Percentiles rank a stretch among this genome's conserved stretches.
These are phyloP conservation scores for Colletotrichum eleusines DNA, from an alignment of 2,329 filamentous ascomycete species.

Conservation along the genomic window DNA sequence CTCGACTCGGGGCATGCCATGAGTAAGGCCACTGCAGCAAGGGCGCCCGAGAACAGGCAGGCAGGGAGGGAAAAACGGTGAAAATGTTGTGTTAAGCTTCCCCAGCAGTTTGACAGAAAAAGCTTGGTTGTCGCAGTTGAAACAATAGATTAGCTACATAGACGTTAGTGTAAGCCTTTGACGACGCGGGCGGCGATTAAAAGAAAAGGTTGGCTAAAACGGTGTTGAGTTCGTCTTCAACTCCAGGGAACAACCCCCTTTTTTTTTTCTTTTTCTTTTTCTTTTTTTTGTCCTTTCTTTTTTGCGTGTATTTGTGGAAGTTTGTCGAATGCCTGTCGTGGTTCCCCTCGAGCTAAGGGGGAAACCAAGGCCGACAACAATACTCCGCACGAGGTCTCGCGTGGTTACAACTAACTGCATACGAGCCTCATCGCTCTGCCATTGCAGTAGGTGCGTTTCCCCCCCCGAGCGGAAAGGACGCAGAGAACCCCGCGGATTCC, in stretches of 20 bases:
- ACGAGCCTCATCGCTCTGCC: neutral
- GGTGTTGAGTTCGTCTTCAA: neutral
- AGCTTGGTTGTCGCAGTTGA: conserved; percentile 20
- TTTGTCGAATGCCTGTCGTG: neutral
- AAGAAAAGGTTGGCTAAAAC: neutral
- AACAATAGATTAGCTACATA: conserved; percentile 31
- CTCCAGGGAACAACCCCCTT: neutral
- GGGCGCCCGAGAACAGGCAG: neutral
- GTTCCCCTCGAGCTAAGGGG: neutral
- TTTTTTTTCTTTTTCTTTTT: neutral
- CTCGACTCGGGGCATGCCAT: conserved; percentile 3
- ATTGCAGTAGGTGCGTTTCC: neutral
- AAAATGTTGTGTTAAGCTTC: conserved; percentile 17
- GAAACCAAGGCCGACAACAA: neutral
- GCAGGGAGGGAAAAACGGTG: neutral
- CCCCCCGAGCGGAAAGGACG: neutral
- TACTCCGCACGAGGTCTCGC: conserved; percentile 12
- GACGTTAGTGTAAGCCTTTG: neutral
- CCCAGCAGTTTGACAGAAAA: conserved; percentile 17
- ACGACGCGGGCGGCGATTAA: neutral
- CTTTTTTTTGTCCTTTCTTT: no score
- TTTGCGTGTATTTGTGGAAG: neutral
- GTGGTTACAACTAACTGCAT: conserved; percentile 1
- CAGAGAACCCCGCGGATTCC: conserved; percentile 10
- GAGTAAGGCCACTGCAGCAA: neutral